phyloP scores from a whole-genome alignment of 768 basidiomycete species.

The Mycena belliarum region DNA sequence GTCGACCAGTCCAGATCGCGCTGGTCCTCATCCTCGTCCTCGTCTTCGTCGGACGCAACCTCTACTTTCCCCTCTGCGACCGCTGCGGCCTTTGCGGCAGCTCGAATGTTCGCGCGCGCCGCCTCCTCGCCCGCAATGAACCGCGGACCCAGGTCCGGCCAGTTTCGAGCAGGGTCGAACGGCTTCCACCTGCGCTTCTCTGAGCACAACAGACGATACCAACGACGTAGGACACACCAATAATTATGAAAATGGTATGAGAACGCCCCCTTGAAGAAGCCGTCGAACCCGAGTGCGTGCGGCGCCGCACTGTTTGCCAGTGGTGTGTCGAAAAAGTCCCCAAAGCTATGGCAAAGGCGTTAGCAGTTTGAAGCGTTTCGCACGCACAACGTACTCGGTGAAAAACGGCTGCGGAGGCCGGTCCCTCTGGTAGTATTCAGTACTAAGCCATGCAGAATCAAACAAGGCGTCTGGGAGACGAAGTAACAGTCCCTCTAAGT shows the following conservation, averaged over 20 bases:
- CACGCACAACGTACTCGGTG: constrained; percentile 55
- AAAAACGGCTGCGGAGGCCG: constrained; percentile 95
- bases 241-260: constrained; percentile 97
- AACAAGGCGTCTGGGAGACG: constrained; percentile 94
- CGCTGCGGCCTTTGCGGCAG: constrained; percentile 33
- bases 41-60: constrained; percentile 48
- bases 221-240: constrained; percentile 54
- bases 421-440: constrained; percentile 88
- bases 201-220: constrained; percentile 6
- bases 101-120: constrained; percentile 43
- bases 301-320: constrained; percentile 74
- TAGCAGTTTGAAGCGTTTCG: too few relatives aligned
- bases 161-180: constrained; percentile 91
- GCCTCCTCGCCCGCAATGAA: constrained; percentile 76
- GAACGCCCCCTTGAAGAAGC: constrained; percentile 94
- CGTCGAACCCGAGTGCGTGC: constrained; percentile 86
- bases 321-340: constrained; percentile 87
- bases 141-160: constrained; percentile 85
- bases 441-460: constrained; percentile 95
- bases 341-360: constrained; percentile 64
- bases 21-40: constrained; percentile 63
- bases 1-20: constrained; percentile 90
- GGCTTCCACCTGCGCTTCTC: constrained; percentile 80
- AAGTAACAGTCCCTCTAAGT: constrained; percentile 79
- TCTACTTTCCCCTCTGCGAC: constrained; percentile 23